These are phyloP conservation scores for Raffaelea albimanens DNA, from an alignment of 2,329 filamentous ascomycete genomes.

Conservation along the genomic window DNA sequence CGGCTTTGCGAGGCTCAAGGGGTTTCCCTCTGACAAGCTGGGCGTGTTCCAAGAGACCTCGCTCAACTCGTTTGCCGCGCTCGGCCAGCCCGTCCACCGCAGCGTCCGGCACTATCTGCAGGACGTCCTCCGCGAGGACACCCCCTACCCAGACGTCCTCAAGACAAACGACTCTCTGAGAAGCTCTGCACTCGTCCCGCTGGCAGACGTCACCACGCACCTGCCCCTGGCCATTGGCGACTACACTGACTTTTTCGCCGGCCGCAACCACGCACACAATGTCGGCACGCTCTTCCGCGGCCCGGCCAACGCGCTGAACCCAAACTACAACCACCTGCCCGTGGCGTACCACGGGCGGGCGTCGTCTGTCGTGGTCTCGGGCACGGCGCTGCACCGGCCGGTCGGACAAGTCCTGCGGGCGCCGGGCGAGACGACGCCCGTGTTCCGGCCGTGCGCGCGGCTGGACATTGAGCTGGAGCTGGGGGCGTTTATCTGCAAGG, in stretches of 20 bases:
- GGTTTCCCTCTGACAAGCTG: neutral
- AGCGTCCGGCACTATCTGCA: neutral
- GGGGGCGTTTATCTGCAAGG: slow-evolving; percentile 62
- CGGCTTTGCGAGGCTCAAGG: neutral
- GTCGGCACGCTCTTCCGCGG: slow-evolving; percentile 34
- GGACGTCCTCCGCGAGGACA: neutral
- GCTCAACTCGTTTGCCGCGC: neutral
- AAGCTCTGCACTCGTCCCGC: neutral
- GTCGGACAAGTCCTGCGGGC: slow-evolving; percentile 59
- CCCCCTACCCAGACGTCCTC: neutral
- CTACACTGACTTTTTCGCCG: neutral
- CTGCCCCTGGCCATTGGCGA: neutral
- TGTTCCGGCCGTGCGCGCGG: slow-evolving; percentile 53
- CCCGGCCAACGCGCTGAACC: slow-evolving; percentile 61
- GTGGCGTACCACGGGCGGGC: slow-evolving; percentile 74
- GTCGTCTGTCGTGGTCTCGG: slow-evolving; percentile 65
- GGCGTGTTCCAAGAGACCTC: neutral
- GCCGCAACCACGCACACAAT: neutral
- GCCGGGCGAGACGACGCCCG: slow-evolving; percentile 51
- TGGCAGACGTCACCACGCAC: neutral
- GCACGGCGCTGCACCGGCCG: slow-evolving; percentile 62
- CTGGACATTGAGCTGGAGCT: slow-evolving; percentile 74
- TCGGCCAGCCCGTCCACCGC: neutral
- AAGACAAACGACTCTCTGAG: neutral
- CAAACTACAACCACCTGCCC: slow-evolving; percentile 73